A percentile compares a stretch with the other conserved stretches of the same genome.
Conservation (phyloP, 768 basidiomycete species). For the Psilocybe cubensis region DNA sequence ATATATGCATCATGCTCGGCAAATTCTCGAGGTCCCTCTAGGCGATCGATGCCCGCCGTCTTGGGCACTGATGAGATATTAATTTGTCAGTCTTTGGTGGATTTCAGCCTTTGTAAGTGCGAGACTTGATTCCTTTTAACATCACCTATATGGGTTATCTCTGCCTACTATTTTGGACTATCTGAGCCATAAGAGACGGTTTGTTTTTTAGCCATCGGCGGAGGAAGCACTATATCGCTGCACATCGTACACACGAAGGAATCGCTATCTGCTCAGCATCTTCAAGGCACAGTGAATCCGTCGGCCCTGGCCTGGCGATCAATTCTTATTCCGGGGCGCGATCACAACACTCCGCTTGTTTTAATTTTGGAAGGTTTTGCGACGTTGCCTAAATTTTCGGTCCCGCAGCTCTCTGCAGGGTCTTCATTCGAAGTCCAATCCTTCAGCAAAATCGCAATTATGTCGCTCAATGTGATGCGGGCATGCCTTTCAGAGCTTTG, state of each 20-base stretch:
- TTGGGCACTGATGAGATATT: background rate
- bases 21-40: background rate
- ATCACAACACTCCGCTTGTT: background rate
- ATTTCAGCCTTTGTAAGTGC: too few species aligned
- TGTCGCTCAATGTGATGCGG: background rate
- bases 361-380: background rate
- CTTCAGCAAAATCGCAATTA: too few species aligned
- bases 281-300: background rate
- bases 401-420: background rate
- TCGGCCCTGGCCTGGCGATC: background rate
- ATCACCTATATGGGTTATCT: too few species aligned
- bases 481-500: background rate
- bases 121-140: too few species aligned
- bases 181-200: too few species aligned
- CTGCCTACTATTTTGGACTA: too few species aligned
- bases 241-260: too few species aligned
- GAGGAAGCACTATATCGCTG: too few species aligned
- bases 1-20: background rate
- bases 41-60: background rate
- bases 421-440: too few species aligned
- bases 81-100: too few species aligned
- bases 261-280: too few species aligned
- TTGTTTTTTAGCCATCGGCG: too few species aligned
- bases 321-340: background rate
- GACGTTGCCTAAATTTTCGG: background rate